phyloP scores from a whole-genome alignment of 805 yeast species.

The Diddensiella santjacobensis region DNA sequence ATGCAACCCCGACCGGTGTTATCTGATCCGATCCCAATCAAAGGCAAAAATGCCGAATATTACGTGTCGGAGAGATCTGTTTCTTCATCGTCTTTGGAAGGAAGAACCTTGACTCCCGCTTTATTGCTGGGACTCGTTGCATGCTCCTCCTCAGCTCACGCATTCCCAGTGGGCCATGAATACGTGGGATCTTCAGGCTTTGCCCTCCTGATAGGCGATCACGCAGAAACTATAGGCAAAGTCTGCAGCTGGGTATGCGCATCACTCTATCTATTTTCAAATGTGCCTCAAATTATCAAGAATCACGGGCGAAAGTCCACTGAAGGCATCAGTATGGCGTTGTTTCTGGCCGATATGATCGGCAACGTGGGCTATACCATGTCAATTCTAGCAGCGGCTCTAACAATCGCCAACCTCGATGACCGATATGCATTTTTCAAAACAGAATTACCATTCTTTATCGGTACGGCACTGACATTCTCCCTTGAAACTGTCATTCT shows the following conservation, averaged over 20 bases:
- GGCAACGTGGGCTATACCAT: conserved; percentile 28
- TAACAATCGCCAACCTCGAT: conserved; percentile 10
- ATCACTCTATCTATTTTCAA: conserved; percentile 27
- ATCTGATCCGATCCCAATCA: conserved; percentile 1
- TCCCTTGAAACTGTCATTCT: conserved; percentile 27
- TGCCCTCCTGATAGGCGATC: background rate
- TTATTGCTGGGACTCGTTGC: conserved; percentile 11
- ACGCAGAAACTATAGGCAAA: conserved; percentile 14
- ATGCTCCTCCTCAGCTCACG: conserved; percentile 7
- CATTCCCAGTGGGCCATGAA: background rate
- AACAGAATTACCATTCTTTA: conserved; percentile 31
- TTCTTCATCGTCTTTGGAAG: conserved; percentile 1
- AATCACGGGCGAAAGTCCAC: conserved; percentile 40
- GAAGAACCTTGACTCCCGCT: conserved; percentile 5
- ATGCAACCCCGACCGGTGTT: too few species aligned
- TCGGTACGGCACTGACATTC: conserved; percentile 27
- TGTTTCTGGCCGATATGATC: conserved; percentile 30
- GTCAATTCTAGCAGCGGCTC: conserved; percentile 29
- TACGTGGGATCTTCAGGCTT: background rate
- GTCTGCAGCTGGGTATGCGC: conserved; percentile 19
- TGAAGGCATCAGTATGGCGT: conserved; percentile 34
- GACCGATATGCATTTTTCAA: conserved; percentile 25
- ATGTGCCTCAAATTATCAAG: conserved; percentile 40
- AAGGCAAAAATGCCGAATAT: background rate
- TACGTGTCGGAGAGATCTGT: background rate